Evolutionary conservation across 148 eudicot species (phyloP), one percentile per base, ranked within the genome.

Genomic region (Beta vulgaris): DNA sequence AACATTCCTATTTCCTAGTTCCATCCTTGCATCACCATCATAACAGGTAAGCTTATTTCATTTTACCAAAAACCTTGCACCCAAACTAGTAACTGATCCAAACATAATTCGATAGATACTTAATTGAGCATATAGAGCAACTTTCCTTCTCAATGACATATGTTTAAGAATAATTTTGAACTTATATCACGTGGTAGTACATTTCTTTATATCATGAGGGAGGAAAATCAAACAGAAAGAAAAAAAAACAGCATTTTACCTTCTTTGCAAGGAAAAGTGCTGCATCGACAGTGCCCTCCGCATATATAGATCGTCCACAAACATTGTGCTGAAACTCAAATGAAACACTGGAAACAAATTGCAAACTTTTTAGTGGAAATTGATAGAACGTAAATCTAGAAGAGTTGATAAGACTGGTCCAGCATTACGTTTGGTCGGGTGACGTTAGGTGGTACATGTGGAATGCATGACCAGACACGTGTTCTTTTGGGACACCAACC

Each of bases 301-400:
- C 98, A 69, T 94, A 94, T 77, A 94, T 90, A 43, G 98, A 94
- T 86, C 98, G 81, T 79, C 98, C 98, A 81, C 98, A 94, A 43
- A 94, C 98, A 72, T 91, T 90, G 76, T 93, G 97, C 82, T 91
- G 97, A 85, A 91, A 94, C 84, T 94, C 98, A 66, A 94, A 94
- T 31, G 90, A 77, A 54, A 94, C 98, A 61, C 98, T 94, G 86
- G 81, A 85, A 35, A 44, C 74, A 43, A 61, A 39, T 59, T 58
- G 18, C n/a, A 26, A 62, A n/a, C 46, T 48, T 53, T n/a, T 68
- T 13, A 43, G 53, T 46, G 68, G 36, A 39, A 65, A 46, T 19
- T 19, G 14, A 35, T 7, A 26, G 10, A 21, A 10, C 43, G 18
- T 21, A n/a, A 31, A 35, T 23, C 42, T 34, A 49, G 36, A n/a